These are phyloP conservation scores for Obba rivulosa DNA, from an alignment of 768 basidiomycete genomes.

Conservation along the genomic window DNA sequence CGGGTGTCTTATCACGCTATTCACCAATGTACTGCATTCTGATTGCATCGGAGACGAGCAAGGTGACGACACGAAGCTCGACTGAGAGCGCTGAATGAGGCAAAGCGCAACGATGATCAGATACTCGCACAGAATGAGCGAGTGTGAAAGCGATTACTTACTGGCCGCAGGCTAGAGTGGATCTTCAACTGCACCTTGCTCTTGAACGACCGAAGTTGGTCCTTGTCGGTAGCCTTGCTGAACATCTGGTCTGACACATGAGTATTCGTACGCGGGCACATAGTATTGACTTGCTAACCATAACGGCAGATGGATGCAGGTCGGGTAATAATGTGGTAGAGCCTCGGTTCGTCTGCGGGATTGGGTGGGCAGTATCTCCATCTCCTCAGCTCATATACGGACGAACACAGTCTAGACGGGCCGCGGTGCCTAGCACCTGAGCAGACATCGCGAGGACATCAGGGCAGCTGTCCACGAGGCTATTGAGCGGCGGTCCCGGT, in stretches of 20 bases:
- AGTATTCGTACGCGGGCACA: constrained; percentile 5
- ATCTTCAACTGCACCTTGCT: constrained; percentile 16
- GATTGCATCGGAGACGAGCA: constrained; percentile 16
- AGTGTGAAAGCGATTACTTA: constrained; percentile 11
- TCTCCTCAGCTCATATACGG: constrained; percentile 15
- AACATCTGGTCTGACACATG: constrained; percentile 8
- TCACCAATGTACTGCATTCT: constrained; percentile 26
- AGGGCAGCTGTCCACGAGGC: constrained; percentile 1
- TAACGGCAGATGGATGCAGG: constrained; percentile 8
- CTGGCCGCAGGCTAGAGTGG: constrained; percentile 16
- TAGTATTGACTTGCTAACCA: constrained; percentile 8
- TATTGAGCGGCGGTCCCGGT: background rate
- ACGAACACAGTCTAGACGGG: constrained; percentile 2
- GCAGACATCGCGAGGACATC: constrained; percentile 3
- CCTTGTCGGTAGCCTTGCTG: constrained; percentile 10
- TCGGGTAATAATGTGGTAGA: constrained; percentile 22
- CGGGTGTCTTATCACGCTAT: background rate
- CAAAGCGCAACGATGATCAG: background rate
- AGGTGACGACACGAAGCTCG: constrained; percentile 2
- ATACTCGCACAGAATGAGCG: constrained; percentile 2
- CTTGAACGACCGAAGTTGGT: constrained; percentile 19
- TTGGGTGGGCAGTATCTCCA: constrained; percentile 7
- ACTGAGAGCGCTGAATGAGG: constrained; percentile 10
- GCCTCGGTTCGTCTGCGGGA: constrained; percentile 21
- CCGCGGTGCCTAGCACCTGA: constrained; percentile 13